Evolutionary conservation across 1,139 yeast species (phyloP).

Genomic region (Yamadazyma membranifaciens): DNA sequence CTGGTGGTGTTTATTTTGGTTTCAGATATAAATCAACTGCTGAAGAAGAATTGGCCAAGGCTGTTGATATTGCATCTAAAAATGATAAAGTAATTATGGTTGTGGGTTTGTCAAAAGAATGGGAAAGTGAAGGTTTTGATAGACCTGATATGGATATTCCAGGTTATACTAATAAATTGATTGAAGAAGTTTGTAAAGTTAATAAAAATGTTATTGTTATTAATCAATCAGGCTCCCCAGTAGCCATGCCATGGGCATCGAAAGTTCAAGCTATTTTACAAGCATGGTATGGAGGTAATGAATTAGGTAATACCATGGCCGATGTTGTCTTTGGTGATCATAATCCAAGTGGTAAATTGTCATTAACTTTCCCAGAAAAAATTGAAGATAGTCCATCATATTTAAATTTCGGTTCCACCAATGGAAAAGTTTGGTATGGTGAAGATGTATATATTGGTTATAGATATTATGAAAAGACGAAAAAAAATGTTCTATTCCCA

Average conservation of each 20-base stretch:
- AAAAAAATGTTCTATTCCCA: conserved; percentile 49
- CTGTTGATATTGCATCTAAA: conserved; percentile 28
- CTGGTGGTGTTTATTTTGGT: conserved; percentile 36
- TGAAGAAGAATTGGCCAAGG: conserved; percentile 24
- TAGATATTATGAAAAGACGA: conserved; percentile 53
- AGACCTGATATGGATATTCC: conserved; percentile 42
- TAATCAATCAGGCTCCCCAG: conserved; percentile 64
- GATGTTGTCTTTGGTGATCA: conserved; percentile 25
- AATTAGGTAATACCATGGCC: conserved; percentile 23
- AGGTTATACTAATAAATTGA: conserved; percentile 45
- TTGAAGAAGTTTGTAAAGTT: conserved; percentile 43
- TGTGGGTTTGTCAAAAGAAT: conserved; percentile 39
- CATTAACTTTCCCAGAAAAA: conserved; percentile 46
- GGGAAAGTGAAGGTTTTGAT: conserved; percentile 40
- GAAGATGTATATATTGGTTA: conserved; percentile 60
- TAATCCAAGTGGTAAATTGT: conserved; percentile 30
- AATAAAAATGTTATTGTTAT: conserved; percentile 54
- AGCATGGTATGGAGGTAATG: conserved; percentile 43
- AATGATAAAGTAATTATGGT: conserved; percentile 42
- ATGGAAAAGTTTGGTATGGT: conserved; percentile 56
- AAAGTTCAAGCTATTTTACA: conserved; percentile 50
- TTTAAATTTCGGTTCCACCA: conserved; percentile 31
- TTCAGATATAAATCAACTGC: conserved; percentile 20
- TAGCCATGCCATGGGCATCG: conserved; percentile 55
- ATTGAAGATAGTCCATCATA: conserved; percentile 46